Conservation (phyloP, 2,329 filamentous ascomycete genomes). For the Aureobasidium pullulans region DNA sequence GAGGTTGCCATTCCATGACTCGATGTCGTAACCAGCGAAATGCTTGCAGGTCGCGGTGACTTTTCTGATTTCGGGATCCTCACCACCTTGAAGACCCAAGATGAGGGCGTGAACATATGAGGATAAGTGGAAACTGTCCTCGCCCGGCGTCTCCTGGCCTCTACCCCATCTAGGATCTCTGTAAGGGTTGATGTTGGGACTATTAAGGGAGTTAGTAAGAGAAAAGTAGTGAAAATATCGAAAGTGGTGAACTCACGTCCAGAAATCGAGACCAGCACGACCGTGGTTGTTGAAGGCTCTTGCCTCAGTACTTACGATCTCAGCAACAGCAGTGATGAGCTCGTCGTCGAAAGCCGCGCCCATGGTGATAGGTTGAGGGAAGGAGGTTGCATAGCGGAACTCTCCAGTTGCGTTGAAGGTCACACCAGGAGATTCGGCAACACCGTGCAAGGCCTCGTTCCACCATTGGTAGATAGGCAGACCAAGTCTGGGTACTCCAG, state of each 20-base stretch:
- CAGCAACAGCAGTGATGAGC: slow-evolving; percentile 50
- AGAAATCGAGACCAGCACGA: slow-evolving; percentile 50
- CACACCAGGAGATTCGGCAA: slow-evolving; percentile 44
- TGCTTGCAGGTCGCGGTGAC: slow-evolving; percentile 43
- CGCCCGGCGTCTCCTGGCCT: slow-evolving; percentile 20
- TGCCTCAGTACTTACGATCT: slow-evolving; percentile 52
- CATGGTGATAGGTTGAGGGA: slow-evolving; percentile 57
- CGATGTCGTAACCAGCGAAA: slow-evolving; percentile 31
- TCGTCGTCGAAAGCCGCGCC: slow-evolving; percentile 58
- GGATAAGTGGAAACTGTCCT: too few species aligned
- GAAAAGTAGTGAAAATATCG: too few species aligned
- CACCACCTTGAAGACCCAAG: slow-evolving; percentile 27
- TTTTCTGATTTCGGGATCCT: slow-evolving; percentile 28
- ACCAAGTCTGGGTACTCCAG: slow-evolving; percentile 49
- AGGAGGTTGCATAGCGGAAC: slow-evolving; percentile 56
- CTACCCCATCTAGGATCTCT: slow-evolving; percentile 43
- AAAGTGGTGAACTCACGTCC: slow-evolving; percentile 34
- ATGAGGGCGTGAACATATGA: too few species aligned
- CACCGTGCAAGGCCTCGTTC: slow-evolving; percentile 53
- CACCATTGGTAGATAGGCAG: slow-evolving; percentile 55
- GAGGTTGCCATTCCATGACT: slow-evolving; percentile 26
- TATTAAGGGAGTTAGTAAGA: too few species aligned
- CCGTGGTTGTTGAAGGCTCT: slow-evolving; percentile 58
- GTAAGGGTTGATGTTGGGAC: slow-evolving; percentile 53
- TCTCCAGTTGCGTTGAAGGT: slow-evolving; percentile 46